Conservation (phyloP, 2,329 filamentous ascomycete species). For the Xylariaceae sp. region DNA sequence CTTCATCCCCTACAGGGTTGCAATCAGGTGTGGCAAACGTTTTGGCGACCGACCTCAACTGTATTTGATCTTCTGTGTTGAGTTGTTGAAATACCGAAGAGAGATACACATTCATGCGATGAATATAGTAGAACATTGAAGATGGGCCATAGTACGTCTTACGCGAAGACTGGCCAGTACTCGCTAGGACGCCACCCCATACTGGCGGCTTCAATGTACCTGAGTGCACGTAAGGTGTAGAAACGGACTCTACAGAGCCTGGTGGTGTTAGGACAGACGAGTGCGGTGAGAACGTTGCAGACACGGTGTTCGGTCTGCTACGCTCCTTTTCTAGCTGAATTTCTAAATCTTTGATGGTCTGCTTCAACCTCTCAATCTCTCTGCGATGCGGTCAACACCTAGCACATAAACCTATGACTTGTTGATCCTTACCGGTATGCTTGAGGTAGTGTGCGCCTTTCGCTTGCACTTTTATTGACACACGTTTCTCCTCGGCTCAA, state of each 20-base stretch:
- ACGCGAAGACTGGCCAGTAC: slow-evolving; percentile 32
- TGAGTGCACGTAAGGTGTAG: slow-evolving; percentile 4
- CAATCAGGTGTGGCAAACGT: slow-evolving; percentile 20
- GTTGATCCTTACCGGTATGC: slow-evolving; percentile 24
- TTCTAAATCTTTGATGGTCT: slow-evolving; percentile 32
- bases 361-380: slow-evolving; percentile 36
- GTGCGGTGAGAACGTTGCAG: neutral
- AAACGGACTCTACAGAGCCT: slow-evolving; percentile 11
- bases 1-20: slow-evolving; percentile 14
- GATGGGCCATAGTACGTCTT: slow-evolving; percentile 40
- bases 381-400: slow-evolving; percentile 11
- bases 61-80: slow-evolving; percentile 28
- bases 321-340: slow-evolving; percentile 21
- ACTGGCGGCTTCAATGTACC: slow-evolving; percentile 3
- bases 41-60: slow-evolving; percentile 26
- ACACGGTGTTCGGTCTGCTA: slow-evolving; percentile 3
- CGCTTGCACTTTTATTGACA: slow-evolving; percentile 30
- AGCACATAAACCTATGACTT: too few relatives aligned
- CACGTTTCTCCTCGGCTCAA: slow-evolving; percentile 33
- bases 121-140: slow-evolving; percentile 41
- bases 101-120: slow-evolving; percentile 36
- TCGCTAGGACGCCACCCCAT: slow-evolving; percentile 36
- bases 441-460: slow-evolving; percentile 29
- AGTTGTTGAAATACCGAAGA: slow-evolving; percentile 31
- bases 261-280: slow-evolving; percentile 15